phyloP scores from a whole-genome alignment of 768 basidiomycete species.

The Hygrophorus pudorinus region DNA sequence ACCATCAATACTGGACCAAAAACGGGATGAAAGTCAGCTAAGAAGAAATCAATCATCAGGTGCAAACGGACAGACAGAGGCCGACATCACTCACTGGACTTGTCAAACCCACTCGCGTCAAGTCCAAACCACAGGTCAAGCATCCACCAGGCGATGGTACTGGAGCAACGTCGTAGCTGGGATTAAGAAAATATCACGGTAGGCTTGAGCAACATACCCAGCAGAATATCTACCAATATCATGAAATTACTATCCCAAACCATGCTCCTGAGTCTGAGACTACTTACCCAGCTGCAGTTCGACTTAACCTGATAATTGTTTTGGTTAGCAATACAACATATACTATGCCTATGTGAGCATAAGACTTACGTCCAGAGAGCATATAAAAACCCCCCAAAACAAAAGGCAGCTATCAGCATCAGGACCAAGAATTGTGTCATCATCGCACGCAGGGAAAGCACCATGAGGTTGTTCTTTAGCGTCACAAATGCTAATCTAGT shows the following conservation, averaged over 20 bases:
- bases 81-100: constrained; percentile 47
- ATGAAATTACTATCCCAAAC: background rate
- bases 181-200: constrained; percentile 16
- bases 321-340: constrained; percentile 2
- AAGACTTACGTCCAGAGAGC: constrained; percentile 79
- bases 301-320: constrained; percentile 56
- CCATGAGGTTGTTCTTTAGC: constrained; percentile 70
- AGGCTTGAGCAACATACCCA: constrained; percentile 20
- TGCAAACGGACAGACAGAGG: background rate
- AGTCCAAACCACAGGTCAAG: constrained; percentile 91
- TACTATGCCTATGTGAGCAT: background rate
- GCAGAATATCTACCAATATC: constrained; percentile 11
- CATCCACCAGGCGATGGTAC: constrained; percentile 88
- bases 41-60: background rate
- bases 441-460: constrained; percentile 83
- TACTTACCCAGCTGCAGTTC: constrained; percentile 47
- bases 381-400: constrained; percentile 89
- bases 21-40: constrained; percentile 70
- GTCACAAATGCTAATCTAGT: constrained; percentile 83
- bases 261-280: background rate
- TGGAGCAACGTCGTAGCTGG: constrained; percentile 17
- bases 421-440: constrained; percentile 79
- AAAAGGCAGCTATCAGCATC: constrained; percentile 81
- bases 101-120: constrained; percentile 83
- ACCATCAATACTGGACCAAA: constrained; percentile 91